phyloP scores from a whole-genome alignment of 2,329 filamentous ascomycete species.

The Alternaria tenuissima region DNA sequence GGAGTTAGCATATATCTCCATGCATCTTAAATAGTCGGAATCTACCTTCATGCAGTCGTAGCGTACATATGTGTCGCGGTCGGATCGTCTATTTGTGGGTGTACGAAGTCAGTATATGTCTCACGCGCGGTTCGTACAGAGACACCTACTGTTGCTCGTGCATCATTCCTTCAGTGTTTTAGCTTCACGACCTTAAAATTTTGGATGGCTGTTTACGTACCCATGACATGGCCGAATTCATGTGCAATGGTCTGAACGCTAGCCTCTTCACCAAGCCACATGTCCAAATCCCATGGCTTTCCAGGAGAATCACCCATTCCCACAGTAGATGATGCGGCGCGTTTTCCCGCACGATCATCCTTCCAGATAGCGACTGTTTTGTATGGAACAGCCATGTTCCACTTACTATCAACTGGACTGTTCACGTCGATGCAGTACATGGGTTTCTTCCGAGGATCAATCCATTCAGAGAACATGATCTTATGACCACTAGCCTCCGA shows the following conservation, averaged over 20 bases:
- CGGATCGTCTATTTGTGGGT: neutral
- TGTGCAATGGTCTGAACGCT: neutral
- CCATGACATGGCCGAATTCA: slow-evolving; percentile 1
- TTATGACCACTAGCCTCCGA: neutral
- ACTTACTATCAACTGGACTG: neutral
- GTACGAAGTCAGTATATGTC: too few relatives aligned
- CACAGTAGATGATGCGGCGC: neutral
- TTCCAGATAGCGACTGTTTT: slow-evolving; percentile 3
- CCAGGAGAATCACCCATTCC: neutral
- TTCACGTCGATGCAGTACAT: slow-evolving; percentile 2
- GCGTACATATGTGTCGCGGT: neutral
- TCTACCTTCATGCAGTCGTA: neutral
- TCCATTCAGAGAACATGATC: slow-evolving; percentile 1
- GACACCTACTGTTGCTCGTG: neutral
- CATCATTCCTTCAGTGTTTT: neutral
- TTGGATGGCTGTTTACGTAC: neutral
- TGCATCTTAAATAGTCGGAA: too few relatives aligned
- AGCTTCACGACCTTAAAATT: neutral
- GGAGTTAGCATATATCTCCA: too few relatives aligned
- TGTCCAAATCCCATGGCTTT: slow-evolving; percentile 1
- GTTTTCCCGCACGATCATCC: neutral
- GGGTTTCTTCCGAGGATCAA: neutral
- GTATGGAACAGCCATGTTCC: slow-evolving; percentile 1
- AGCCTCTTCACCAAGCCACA: neutral
- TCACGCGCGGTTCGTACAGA: too few relatives aligned